These are phyloP conservation scores for Colletotrichum sp. DNA, from an alignment of 2,329 filamentous ascomycete genomes.

Conservation along the genomic window DNA sequence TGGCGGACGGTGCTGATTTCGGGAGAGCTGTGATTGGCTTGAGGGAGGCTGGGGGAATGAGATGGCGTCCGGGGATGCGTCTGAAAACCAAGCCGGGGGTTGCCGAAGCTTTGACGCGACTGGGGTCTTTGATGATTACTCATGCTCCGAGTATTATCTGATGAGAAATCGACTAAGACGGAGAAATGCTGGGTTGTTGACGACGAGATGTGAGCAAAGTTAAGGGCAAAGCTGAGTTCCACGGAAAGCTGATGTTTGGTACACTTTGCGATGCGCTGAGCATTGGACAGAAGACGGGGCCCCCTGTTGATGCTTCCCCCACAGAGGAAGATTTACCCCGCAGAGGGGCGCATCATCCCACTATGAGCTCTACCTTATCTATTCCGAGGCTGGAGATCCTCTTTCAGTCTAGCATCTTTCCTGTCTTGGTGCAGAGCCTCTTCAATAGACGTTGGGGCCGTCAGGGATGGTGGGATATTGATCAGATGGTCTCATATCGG, in stretches of 20 bases:
- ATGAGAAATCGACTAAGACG: neutral
- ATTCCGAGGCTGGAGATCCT: neutral
- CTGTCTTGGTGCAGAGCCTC: neutral
- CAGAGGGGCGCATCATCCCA: slow-evolving; percentile 17
- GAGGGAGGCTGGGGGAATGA: neutral
- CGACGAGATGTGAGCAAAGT: neutral
- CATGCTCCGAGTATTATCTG: neutral
- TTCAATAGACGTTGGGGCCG: neutral
- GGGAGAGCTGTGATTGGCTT: slow-evolving; percentile 10
- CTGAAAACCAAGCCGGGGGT: neutral
- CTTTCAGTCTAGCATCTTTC: neutral
- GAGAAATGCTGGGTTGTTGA: neutral
- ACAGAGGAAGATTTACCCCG: slow-evolving; percentile 18
- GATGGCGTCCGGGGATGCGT: slow-evolving; percentile 6
- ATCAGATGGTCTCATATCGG: neutral
- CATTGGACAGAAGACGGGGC: neutral
- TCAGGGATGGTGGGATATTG: neutral
- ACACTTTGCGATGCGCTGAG: neutral
- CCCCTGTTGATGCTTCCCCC: slow-evolving; percentile 12
- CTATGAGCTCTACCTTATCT: neutral
- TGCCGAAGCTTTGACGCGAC: neutral
- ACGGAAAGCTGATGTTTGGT: neutral
- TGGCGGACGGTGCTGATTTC: slow-evolving; percentile 19
- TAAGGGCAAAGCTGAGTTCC: neutral
- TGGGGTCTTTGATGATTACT: neutral